These are phyloP conservation scores for Xylaria nigripes DNA, from an alignment of 495 filamentous ascomycete genomes.

Conservation along the genomic window DNA sequence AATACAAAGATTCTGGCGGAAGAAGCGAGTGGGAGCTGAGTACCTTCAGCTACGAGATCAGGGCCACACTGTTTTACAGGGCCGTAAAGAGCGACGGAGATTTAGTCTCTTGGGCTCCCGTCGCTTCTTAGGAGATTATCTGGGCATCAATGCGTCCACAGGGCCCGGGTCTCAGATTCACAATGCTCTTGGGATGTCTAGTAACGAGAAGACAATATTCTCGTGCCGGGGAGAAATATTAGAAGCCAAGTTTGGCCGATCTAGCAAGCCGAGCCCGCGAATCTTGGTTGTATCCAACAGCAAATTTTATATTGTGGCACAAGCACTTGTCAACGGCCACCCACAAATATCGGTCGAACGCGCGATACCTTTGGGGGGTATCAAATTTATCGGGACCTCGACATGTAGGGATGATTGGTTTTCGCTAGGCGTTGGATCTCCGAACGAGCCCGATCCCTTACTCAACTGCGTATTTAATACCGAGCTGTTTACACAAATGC, in stretches of 20 bases:
- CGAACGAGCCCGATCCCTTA: conserved; percentile 84
- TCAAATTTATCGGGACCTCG: conserved; percentile 76
- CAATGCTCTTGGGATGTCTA: conserved; percentile 51
- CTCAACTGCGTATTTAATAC: conserved; percentile 93
- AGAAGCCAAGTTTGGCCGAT: conserved; percentile 89
- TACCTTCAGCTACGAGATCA: conserved; percentile 81
- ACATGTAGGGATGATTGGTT: conserved; percentile 93
- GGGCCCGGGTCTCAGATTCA: conserved; percentile 79
- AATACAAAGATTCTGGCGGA: conserved; percentile 93
- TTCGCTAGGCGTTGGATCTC: conserved; percentile 76
- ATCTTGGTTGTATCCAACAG: conserved; percentile 77
- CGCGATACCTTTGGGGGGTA: conserved; percentile 70
- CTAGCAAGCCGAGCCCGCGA: conserved; percentile 83
- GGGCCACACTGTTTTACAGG: conserved; percentile 75
- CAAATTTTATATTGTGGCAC: conserved; percentile 80
- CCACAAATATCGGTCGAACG: conserved; percentile 71
- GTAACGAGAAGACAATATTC: conserved; percentile 70
- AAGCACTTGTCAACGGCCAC: conserved; percentile 74
- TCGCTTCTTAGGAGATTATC: conserved; percentile 91
- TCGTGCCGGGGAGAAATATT: conserved; percentile 84
- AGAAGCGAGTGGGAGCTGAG: conserved; percentile 77
- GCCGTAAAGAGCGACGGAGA: conserved; percentile 81
- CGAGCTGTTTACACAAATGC: conserved; percentile 89
- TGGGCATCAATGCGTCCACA: conserved; percentile 71
- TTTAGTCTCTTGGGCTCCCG: conserved; percentile 86